These are phyloP conservation scores for Cercospora sp. DNA, from an alignment of 2,329 filamentous ascomycete species.

Conservation along the genomic window DNA sequence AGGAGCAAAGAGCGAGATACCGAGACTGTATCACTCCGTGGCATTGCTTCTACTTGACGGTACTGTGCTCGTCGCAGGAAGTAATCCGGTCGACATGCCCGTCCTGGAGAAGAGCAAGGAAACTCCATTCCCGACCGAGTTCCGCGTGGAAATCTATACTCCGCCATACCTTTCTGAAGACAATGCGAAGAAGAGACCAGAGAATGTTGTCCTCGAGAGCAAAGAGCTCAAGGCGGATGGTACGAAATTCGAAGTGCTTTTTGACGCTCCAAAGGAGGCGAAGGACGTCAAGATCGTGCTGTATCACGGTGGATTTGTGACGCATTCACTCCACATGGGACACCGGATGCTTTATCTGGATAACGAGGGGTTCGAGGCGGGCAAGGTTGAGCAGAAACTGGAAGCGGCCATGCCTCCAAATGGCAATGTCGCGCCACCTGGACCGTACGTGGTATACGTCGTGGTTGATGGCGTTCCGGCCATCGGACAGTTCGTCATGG, in stretches of 20 bases:
- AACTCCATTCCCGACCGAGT: constrained; percentile 58
- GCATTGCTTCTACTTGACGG: constrained; percentile 61
- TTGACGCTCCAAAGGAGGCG: constrained; percentile 48
- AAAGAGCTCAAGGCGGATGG: constrained; percentile 49
- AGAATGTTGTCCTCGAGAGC: constrained; percentile 49
- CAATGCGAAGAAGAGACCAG: constrained; percentile 53
- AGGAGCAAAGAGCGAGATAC: constrained; percentile 46
- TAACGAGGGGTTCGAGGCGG: constrained; percentile 49
- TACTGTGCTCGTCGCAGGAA: constrained; percentile 60
- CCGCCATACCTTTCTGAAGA: constrained; percentile 60
- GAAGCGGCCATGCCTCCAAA: constrained; percentile 56
- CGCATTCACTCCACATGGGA: constrained; percentile 63
- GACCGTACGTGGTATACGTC: constrained; percentile 62
- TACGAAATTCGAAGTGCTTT: constrained; percentile 51
- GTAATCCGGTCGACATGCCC: constrained; percentile 62
- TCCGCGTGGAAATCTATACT: constrained; percentile 62
- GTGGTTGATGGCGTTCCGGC: constrained; percentile 58
- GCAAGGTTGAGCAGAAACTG: constrained; percentile 48
- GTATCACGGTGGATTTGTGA: constrained; percentile 62
- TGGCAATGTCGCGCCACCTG: constrained; percentile 56
- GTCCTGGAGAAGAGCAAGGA: constrained; percentile 47
- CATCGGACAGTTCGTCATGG: constrained; percentile 54
- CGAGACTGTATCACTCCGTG: constrained; percentile 61
- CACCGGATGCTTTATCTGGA: constrained; percentile 60
- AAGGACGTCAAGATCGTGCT: constrained; percentile 53